Evolutionary conservation across 2,329 filamentous ascomycete genomes (phyloP).

Genomic region (Trichoderma aggressivum): DNA sequence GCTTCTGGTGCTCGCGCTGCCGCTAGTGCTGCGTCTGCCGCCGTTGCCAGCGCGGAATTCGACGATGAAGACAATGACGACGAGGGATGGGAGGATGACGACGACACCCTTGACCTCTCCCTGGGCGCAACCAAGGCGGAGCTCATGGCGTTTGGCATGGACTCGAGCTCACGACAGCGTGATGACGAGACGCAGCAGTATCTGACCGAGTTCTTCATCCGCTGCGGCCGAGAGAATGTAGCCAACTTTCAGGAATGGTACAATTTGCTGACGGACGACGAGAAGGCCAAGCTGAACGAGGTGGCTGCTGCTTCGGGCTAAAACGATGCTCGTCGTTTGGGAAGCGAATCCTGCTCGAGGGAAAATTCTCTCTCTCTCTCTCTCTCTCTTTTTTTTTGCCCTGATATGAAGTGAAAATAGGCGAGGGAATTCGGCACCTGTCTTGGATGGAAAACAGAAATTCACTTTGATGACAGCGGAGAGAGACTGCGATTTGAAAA

Average conservation of each 20-base stretch:
- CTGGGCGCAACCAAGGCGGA: conserved; percentile 66
- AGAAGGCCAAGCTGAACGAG: conserved; percentile 55
- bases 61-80: conserved; percentile 68
- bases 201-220: conserved; percentile 75
- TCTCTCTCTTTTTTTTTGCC: neutral
- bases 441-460: neutral
- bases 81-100: conserved; percentile 86
- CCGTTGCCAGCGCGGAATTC: conserved; percentile 57
- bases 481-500: neutral
- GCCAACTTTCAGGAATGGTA: conserved; percentile 58
- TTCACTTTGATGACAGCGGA: neutral
- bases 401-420: neutral
- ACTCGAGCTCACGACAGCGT: conserved; percentile 58
- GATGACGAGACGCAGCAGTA: conserved; percentile 91
- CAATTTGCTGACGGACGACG: conserved; percentile 51
- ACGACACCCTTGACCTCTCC: conserved; percentile 72
- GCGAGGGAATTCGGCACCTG: neutral
- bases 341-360: neutral
- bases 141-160: conserved; percentile 73
- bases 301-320: conserved; percentile 40
- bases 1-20: conserved; percentile 65
- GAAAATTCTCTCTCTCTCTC: too few relatives aligned
- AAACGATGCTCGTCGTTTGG: conserved; percentile 20
- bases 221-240: conserved; percentile 53
- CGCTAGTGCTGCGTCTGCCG: conserved; percentile 60